Evolutionary conservation across 768 basidiomycete species (phyloP), one percentile per base, ranked within the genome.

Genomic region (Coprinellus aureogranulatus): DNA sequence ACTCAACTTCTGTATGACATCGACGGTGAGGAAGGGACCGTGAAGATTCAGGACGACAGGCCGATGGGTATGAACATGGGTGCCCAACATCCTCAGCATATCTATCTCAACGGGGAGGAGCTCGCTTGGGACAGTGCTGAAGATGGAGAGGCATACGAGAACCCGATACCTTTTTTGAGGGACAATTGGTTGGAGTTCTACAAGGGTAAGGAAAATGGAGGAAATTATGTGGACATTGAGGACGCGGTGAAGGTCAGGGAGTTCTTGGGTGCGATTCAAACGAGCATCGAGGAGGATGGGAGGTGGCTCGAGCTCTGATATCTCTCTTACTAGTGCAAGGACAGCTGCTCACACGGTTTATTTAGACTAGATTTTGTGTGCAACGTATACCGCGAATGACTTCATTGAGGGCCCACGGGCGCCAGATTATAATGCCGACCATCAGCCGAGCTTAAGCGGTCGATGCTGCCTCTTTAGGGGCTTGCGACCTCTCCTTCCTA

Each of bases 61-160:
- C 10, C 55, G 16, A 20, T 28, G 14, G 61, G 54, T 4, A 37
- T 30, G 10, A 31, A 56, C 23, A 26, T 60, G 3, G 44, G 47
- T 30, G 27, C 46, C 12, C 23, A 30, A 8, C 58, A 64, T 18
- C 58, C 59, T 3, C 45, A 57, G 6, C 26, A 49, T 20, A 25
- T 64, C 9, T 66, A 57, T 55, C 47, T 66, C 20, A 64, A 64
- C 23, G 65, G 65, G 11, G 59, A 66, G 47, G 59, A 59, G 42
- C 39, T 65, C 5, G 59, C 28, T 8, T 46, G 54, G 45, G 31
- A 48, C 14, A 20, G 22, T n/a, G 45, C 16, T 14, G 59, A 61
- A 20, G 55, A 45, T n/a, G 28, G 53, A 11, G 26, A 27, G 12
- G 39, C 20, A 16, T 49, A 23, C 18, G 48, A 49, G 16, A 20